phyloP scores from a whole-genome alignment of 495 filamentous ascomycete species.

The Penicillium paradoxum region DNA sequence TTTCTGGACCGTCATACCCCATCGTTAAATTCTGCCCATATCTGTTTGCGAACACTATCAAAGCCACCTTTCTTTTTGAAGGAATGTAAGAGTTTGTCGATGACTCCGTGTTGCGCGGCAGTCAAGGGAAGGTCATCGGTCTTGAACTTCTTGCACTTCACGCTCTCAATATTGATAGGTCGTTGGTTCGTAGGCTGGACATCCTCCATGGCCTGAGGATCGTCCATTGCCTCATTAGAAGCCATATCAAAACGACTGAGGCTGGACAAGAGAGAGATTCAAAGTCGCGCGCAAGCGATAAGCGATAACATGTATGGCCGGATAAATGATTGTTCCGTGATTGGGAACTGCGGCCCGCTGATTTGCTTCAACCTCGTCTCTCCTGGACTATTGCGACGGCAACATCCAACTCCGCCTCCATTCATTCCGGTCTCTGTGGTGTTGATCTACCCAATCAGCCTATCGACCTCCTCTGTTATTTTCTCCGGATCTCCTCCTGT shows the following conservation, averaged over 20 bases:
- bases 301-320: slow-evolving; percentile 23
- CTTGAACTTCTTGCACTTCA: slow-evolving; percentile 68
- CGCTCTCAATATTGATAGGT: slow-evolving; percentile 31
- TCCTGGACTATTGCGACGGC: slow-evolving; percentile 21
- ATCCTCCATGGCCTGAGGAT: slow-evolving; percentile 34
- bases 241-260: background rate
- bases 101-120: slow-evolving; percentile 63
- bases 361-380: slow-evolving; percentile 39
- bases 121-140: slow-evolving; percentile 76
- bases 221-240: slow-evolving; percentile 36
- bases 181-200: slow-evolving; percentile 24
- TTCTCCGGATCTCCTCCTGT: slow-evolving; percentile 9
- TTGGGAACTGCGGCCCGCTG: slow-evolving; percentile 39
- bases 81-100: slow-evolving; percentile 71
- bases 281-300: slow-evolving; percentile 23
- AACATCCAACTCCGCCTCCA: slow-evolving; percentile 17
- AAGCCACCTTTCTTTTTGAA: slow-evolving; percentile 92
- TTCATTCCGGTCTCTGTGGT: slow-evolving; percentile 17
- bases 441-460: slow-evolving; percentile 10
- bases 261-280: background rate
- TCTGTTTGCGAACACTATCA: slow-evolving; percentile 73
- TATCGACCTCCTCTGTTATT: background rate
- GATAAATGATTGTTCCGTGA: slow-evolving; percentile 29
- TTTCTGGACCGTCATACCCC: slow-evolving; percentile 49
- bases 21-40: slow-evolving; percentile 75